Percentiles rank a stretch among this genome's conserved stretches.
Evolutionary conservation across 2,329 filamentous ascomycete genomes (phyloP).

Genomic region (Monilinia fructigena): DNA sequence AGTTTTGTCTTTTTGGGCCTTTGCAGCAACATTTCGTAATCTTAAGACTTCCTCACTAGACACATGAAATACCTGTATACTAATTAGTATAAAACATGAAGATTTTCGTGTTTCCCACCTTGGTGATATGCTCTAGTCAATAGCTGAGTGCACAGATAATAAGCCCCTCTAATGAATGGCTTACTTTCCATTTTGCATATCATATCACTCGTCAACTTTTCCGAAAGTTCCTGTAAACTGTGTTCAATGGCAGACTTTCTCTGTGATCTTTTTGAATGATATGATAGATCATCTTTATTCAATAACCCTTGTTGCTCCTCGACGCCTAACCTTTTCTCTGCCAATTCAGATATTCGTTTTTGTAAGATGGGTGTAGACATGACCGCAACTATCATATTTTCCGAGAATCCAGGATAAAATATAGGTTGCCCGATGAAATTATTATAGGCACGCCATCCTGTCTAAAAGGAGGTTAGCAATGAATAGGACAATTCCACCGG

Average conservation of each 20-base stretch:
- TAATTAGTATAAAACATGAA: neutral
- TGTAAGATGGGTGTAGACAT: constrained; percentile 74
- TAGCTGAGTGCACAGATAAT: constrained; percentile 84
- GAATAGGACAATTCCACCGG: neutral
- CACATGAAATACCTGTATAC: constrained; percentile 70
- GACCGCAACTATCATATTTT: constrained; percentile 80
- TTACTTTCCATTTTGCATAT: constrained; percentile 99
- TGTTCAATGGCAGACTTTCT: constrained; percentile 65
- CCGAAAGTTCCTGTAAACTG: constrained; percentile 75
- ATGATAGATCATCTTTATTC: constrained; percentile 54
- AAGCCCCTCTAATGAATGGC: constrained; percentile 84
- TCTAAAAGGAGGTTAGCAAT: constrained; percentile 38
- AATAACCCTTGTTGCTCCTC: constrained; percentile 76
- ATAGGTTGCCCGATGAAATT: constrained; percentile 85
- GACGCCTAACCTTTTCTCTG: constrained; percentile 68
- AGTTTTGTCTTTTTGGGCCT: constrained; percentile 82
- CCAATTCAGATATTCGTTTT: constrained; percentile 71
- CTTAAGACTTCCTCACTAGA: constrained; percentile 90
- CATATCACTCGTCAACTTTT: constrained; percentile 89
- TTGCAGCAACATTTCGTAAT: constrained; percentile 75
- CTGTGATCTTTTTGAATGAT: constrained; percentile 52
- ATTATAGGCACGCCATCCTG: constrained; percentile 95
- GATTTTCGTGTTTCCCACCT: constrained; percentile 47
- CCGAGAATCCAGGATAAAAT: constrained; percentile 88
- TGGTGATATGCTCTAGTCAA: constrained; percentile 93